Conservation (phyloP, 2,329 filamentous ascomycete species). For the Sphaceloma murrayae region DNA sequence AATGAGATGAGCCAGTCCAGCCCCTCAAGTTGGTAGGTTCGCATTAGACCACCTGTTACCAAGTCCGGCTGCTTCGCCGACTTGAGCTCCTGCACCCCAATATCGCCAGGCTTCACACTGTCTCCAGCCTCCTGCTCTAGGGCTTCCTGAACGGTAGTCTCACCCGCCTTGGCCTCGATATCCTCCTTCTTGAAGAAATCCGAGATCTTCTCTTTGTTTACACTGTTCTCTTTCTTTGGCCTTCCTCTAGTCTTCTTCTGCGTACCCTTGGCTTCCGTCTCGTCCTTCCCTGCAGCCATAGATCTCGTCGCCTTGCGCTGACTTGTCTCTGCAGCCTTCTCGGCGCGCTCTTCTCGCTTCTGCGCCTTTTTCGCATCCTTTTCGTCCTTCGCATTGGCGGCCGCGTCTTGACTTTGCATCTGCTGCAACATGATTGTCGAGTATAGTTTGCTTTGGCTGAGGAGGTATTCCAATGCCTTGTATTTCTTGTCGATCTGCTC, state of each 20-base stretch:
- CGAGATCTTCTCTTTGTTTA: slow-evolving; percentile 41
- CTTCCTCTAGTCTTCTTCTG: slow-evolving; percentile 26
- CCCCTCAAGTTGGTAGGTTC: slow-evolving; percentile 87
- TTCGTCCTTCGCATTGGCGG: slow-evolving; percentile 37
- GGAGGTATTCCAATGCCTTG: slow-evolving; percentile 43
- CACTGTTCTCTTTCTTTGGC: slow-evolving; percentile 27
- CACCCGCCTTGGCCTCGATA: slow-evolving; percentile 43
- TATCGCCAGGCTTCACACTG: slow-evolving; percentile 48
- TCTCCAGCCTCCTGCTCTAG: slow-evolving; percentile 50
- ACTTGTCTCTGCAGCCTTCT: slow-evolving; percentile 37
- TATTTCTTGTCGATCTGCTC: slow-evolving; percentile 42
- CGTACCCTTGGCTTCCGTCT: slow-evolving; percentile 12
- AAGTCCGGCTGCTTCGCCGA: slow-evolving; percentile 80
- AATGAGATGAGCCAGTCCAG: slow-evolving; percentile 79
- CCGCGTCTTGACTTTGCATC: slow-evolving; percentile 44
- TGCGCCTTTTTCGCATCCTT: slow-evolving; percentile 36
- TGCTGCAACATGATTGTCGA: slow-evolving; percentile 44
- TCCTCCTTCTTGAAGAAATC: slow-evolving; percentile 54
- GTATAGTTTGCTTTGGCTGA: slow-evolving; percentile 45
- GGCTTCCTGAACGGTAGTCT: slow-evolving; percentile 47
- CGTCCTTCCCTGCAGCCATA: slow-evolving; percentile 21
- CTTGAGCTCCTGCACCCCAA: slow-evolving; percentile 58
- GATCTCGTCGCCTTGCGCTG: slow-evolving; percentile 40
- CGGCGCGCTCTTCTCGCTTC: slow-evolving; percentile 40
- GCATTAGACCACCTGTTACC: slow-evolving; percentile 80